Conservation (phyloP, 352 stramenopile genomes). For the Phytopythium aichiense region DNA sequence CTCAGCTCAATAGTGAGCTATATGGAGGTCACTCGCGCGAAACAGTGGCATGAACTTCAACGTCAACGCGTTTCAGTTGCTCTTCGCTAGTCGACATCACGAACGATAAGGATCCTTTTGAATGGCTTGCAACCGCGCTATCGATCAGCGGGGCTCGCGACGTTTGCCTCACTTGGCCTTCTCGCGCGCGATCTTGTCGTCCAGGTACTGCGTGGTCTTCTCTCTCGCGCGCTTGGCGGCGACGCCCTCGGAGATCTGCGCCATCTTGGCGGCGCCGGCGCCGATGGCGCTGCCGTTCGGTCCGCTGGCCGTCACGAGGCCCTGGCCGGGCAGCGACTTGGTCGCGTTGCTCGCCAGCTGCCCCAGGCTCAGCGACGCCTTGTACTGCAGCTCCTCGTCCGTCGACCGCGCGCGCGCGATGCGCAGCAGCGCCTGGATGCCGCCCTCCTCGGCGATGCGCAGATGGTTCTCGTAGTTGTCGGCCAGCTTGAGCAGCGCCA, state of each 20-base stretch:
- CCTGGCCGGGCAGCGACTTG: constrained; percentile 65
- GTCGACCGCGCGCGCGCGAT: constrained; percentile 88
- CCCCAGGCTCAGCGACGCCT: constrained; percentile 91
- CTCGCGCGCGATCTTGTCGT: constrained; percentile 66
- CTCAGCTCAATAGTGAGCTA: not conserved
- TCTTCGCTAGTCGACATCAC: not conserved
- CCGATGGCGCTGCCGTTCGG: constrained; percentile 41
- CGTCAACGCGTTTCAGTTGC: not conserved
- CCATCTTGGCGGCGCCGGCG: constrained; percentile 72
- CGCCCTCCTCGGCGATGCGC: constrained; percentile 93
- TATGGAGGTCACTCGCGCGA: not conserved
- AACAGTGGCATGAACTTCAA: not conserved
- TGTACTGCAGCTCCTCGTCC: constrained; percentile 95
- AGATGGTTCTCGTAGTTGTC: constrained; percentile 98
- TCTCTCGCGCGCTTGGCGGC: constrained; percentile 55
- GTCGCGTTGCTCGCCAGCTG: constrained; percentile 91
- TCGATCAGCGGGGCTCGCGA: no score
- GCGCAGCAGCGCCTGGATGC: constrained; percentile 93
- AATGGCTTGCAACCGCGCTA: no score
- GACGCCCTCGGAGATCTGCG: constrained; percentile 65
- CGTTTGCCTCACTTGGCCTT: constrained; percentile 16
- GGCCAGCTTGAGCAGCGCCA: constrained; percentile 96
- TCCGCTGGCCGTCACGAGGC: constrained; percentile 30
- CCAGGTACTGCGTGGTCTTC: constrained; percentile 75
- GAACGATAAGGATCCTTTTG: no score